Conservation (phyloP, 345 rosid species). For the Acer saccharum region DNA sequence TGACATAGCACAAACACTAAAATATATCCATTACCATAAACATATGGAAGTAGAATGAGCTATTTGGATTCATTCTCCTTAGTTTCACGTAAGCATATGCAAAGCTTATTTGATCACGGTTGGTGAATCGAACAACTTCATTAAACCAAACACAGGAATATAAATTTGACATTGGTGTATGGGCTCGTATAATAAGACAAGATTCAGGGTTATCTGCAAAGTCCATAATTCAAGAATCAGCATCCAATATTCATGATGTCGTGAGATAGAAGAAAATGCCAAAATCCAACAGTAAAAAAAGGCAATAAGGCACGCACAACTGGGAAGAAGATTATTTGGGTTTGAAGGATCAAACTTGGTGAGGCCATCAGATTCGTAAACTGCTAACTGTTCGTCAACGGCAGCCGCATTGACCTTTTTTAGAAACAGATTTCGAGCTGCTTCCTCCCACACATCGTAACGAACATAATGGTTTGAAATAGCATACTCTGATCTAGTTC, state of each 20-base stretch:
- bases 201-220: conserved; percentile 94
- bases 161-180: conserved; percentile 93
- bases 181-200: conserved; percentile 83
- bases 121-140: conserved; percentile 88
- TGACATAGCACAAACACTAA: background rate
- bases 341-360: conserved; percentile 62
- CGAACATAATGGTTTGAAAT: conserved; percentile 95
- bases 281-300: conserved; percentile 6
- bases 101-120: conserved; percentile 93
- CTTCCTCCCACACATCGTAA: conserved; percentile 96
- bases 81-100: conserved; percentile 87
- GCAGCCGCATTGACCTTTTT: conserved; percentile 73
- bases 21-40: conserved; percentile 58
- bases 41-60: conserved; percentile 73
- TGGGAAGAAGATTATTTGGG: conserved; percentile 70
- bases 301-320: conserved; percentile 53
- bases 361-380: conserved; percentile 83
- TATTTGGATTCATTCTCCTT: conserved; percentile 69
- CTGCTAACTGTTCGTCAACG: conserved; percentile 71
- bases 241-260: background rate
- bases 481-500: conserved; percentile 77
- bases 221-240: conserved; percentile 27
- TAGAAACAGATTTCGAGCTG: conserved; percentile 69
- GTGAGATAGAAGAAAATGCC: conserved; percentile 12
- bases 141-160: conserved; percentile 96